Evolutionary conservation across 805 yeast genomes (phyloP), one percentile per base, ranked within the genome.

Genomic region (Nakazawaea laoshanensis): DNA sequence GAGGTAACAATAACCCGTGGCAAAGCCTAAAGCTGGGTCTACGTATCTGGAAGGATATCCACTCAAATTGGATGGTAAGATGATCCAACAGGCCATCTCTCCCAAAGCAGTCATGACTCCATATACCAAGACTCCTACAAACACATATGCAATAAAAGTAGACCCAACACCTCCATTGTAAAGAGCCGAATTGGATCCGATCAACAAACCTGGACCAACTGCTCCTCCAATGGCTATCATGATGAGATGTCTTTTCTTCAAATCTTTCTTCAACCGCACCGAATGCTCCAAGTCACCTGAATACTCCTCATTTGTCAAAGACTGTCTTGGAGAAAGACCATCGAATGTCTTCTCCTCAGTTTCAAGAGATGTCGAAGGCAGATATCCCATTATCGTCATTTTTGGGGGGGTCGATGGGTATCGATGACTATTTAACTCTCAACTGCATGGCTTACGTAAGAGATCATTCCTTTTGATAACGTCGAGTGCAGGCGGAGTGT

Each of bases 151-250:
- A 32, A 82, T 66, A 27, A 74, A 60, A 29, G 72, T 61, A 31
- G 75, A 61, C 18, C 67, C 82, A 3, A 79, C 89, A 7, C 94
- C 94, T 9, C 84, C 86, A 9, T 65, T 52, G 14, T 66, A 61
- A 35, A 83, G 61, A 2, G 88, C 77, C n/a, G 74, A 57, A 35
- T 87, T 86, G 3, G 88, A 77, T 47, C 88, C 86, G 45, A 83
- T 77, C 42, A 83, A 61, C 35, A 83, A 62, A 49, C 88, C 94
- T 1, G 92, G 80, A 34, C 92, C 92, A 31, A 82, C 57, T 5
- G 89, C 83, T 44, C 92, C 89, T 43, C 92, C 92, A 43, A 84
- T 74, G 42, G 94, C 76, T 55, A 71, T 68, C 76, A 71, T 69
- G 33, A 70, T 60, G 43, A 69, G 65, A 39, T 70, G 76, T 43